Conservation (phyloP, 768 basidiomycete species). For the Phaeotremella fagi region DNA sequence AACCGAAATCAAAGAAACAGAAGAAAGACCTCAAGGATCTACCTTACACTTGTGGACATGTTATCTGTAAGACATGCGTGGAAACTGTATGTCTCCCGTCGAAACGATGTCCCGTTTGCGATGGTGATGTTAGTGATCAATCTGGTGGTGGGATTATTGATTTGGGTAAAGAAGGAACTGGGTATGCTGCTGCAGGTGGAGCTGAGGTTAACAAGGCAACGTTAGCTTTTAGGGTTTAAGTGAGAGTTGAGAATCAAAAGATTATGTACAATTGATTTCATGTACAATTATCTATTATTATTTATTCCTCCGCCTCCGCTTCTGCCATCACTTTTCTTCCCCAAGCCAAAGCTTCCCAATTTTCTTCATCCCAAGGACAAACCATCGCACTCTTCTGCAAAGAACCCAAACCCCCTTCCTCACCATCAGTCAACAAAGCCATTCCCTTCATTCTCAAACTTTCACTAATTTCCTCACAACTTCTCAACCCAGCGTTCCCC, state of each 20-base stretch:
- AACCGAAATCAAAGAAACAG: conserved; percentile 30
- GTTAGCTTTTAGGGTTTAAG: conserved; percentile 76
- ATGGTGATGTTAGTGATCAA: conserved; percentile 53
- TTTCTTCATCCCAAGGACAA: conserved; percentile 32
- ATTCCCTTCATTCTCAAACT: conserved; percentile 12
- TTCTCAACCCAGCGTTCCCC: conserved; percentile 1
- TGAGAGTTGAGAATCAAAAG: too few relatives aligned
- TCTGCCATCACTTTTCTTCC: conserved; percentile 14
- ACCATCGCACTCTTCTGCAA: conserved; percentile 31
- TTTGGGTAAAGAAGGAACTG: conserved; percentile 88
- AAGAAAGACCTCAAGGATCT: conserved; percentile 38
- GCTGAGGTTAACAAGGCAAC: conserved; percentile 80
- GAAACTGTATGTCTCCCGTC: conserved; percentile 75
- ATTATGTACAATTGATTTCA: not conserved
- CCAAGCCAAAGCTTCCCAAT: conserved; percentile 32
- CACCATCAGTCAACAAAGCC: conserved; percentile 19
- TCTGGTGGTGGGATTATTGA: conserved; percentile 70
- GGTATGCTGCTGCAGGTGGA: conserved; percentile 88
- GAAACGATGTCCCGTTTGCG: conserved; percentile 83
- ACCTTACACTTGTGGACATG: conserved; percentile 65
- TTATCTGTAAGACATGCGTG: conserved; percentile 83
- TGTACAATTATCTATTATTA: not conserved
- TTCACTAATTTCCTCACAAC: conserved; percentile 3
- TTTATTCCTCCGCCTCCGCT: not conserved
- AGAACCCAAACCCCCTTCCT: conserved; percentile 21